A percentile compares a stretch with the other conserved stretches of the same genome.
Evolutionary conservation across 2,329 filamentous ascomycete species (phyloP).

Genomic region (Hypoxylon sp.): DNA sequence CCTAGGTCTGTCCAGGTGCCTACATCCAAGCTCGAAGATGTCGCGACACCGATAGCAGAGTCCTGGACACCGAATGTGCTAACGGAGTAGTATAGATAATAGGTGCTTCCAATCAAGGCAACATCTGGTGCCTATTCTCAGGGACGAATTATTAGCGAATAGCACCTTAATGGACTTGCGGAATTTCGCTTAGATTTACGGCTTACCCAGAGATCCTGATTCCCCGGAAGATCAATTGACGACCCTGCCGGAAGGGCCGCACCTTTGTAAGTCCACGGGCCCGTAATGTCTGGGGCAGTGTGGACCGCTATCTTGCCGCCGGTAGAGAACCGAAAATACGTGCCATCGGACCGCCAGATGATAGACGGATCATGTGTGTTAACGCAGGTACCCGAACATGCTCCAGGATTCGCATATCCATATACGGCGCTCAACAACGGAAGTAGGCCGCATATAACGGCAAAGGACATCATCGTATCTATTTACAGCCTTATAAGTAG

Average conservation of each 20-base stretch:
- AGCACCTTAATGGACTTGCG: neutral
- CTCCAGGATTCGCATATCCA: conserved; percentile 55
- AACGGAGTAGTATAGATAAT: conserved; percentile 78
- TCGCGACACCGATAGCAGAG: conserved; percentile 72
- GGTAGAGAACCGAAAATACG: conserved; percentile 61
- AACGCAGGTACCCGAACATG: conserved; percentile 59
- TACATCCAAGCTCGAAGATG: conserved; percentile 62
- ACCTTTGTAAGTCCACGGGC: conserved; percentile 60
- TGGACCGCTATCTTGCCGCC: conserved; percentile 58
- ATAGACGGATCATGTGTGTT: conserved; percentile 60
- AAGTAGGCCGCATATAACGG: conserved; percentile 44
- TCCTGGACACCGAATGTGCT: conserved; percentile 72
- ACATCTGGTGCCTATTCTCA: conserved; percentile 73
- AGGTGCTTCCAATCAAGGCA: conserved; percentile 67
- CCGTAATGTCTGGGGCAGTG: conserved; percentile 56
- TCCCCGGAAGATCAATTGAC: conserved; percentile 55
- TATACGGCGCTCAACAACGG: conserved; percentile 43
- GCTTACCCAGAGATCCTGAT: conserved; percentile 59
- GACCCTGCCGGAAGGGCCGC: conserved; percentile 56
- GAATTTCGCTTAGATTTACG: neutral
- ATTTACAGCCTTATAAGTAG: neutral
- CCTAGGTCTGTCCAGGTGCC: conserved; percentile 74
- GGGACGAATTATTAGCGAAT: neutral
- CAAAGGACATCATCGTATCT: conserved; percentile 20
- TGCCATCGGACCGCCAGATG: conserved; percentile 59